These are phyloP conservation scores for Dothiorella sarmentorum DNA, from an alignment of 2,329 filamentous ascomycete species.

Conservation along the genomic window DNA sequence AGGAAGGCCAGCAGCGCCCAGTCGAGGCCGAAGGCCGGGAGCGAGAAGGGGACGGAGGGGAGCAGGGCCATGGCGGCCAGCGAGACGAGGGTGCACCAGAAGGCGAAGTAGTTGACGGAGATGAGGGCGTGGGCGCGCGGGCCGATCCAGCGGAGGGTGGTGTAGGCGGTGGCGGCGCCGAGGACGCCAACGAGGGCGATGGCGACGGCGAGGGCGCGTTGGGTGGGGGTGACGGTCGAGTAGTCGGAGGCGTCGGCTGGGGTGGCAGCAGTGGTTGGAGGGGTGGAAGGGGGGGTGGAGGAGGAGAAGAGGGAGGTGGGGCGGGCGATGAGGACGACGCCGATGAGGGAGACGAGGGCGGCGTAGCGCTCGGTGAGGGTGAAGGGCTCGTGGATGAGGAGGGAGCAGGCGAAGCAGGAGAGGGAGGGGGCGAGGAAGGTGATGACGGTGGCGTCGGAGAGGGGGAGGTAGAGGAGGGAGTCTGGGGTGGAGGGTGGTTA, in stretches of 20 bases:
- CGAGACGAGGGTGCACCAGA: conserved; percentile 67
- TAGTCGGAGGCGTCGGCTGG: conserved; percentile 32
- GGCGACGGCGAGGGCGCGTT: conserved; percentile 67
- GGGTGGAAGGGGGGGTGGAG: conserved; percentile 30
- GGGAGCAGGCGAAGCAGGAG: conserved; percentile 74
- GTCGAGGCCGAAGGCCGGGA: conserved; percentile 54
- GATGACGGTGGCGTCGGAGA: conserved; percentile 85
- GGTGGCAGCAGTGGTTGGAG: conserved; percentile 29
- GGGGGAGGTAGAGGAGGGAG: conserved; percentile 71
- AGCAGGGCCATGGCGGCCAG: conserved; percentile 58
- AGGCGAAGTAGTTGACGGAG: conserved; percentile 78
- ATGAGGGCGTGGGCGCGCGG: conserved; percentile 77
- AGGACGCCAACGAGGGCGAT: conserved; percentile 73
- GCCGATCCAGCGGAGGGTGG: conserved; percentile 74
- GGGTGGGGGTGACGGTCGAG: conserved; percentile 53
- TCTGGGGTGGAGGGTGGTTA: conserved; percentile 37
- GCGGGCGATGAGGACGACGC: conserved; percentile 79
- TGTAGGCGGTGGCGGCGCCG: conserved; percentile 71
- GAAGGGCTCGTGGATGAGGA: conserved; percentile 73
- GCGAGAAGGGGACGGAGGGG: conserved; percentile 56
- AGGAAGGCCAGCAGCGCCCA: conserved; percentile 68
- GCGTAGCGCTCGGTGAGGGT: conserved; percentile 74
- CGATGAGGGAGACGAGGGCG: conserved; percentile 68
- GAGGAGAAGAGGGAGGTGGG: conserved; percentile 57
- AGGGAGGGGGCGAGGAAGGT: conserved; percentile 81